These are phyloP conservation scores for Pseudopediastrum boryanum DNA, from an alignment of 139 green algal species.

Conservation along the genomic window DNA sequence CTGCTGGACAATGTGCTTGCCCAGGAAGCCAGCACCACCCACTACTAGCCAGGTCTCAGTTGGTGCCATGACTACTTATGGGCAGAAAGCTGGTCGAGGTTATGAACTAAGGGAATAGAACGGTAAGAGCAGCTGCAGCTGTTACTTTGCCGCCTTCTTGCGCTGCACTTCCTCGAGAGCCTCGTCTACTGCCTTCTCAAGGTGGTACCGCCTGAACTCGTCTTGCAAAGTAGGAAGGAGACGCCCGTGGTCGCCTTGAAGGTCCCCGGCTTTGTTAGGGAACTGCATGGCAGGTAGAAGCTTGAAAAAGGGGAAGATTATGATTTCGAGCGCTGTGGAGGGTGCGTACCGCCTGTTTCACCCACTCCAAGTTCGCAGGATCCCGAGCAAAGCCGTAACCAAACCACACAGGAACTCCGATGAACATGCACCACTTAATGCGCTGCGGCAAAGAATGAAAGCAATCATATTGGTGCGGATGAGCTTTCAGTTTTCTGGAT, in stretches of 20 bases:
- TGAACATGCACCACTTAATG: constrained; percentile 78
- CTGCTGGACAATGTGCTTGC: constrained; percentile 76
- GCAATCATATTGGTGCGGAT: too few species aligned
- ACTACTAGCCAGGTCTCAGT: constrained; percentile 63
- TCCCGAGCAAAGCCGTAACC: constrained; percentile 66
- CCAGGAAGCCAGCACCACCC: constrained; percentile 86
- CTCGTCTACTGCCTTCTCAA: constrained; percentile 53
- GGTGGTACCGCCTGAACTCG: constrained; percentile 42
- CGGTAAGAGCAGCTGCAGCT: constrained; percentile 17
- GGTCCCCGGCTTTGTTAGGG: constrained; percentile 47
- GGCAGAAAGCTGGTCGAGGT: not conserved
- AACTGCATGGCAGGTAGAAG: constrained; percentile 23
- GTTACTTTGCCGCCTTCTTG: constrained; percentile 13
- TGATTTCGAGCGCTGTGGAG: not conserved
- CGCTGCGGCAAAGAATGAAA: constrained; percentile 47
- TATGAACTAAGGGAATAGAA: not conserved
- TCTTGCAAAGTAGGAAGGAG: constrained; percentile 51
- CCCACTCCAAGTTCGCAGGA: constrained; percentile 60
- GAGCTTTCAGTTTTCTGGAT: too few species aligned
- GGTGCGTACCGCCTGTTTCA: constrained; percentile 60
- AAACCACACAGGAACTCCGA: constrained; percentile 71
- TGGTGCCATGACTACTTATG: not conserved
- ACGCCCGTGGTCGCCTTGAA: constrained; percentile 3
- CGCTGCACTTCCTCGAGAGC: constrained; percentile 32
- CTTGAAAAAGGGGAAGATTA: not conserved